These are phyloP conservation scores for Clohesyomyces aquaticus DNA, from an alignment of 495 filamentous ascomycete genomes.

Conservation along the genomic window DNA sequence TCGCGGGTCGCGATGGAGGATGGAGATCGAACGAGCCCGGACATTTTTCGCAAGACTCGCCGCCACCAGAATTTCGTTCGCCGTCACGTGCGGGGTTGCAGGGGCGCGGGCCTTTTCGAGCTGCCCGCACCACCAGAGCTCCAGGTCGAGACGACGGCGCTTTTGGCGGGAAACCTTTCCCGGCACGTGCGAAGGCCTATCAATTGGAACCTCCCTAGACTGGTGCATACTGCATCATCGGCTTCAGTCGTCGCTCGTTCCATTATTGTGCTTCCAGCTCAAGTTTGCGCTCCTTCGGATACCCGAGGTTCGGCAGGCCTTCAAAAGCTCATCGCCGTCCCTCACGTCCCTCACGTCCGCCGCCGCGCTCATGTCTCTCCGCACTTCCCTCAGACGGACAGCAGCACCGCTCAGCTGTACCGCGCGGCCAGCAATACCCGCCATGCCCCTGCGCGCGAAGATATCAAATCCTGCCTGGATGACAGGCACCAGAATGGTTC, in stretches of 20 bases:
- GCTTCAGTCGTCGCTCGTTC: no score
- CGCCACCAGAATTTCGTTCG: conserved; percentile 17
- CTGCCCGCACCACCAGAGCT: background rate
- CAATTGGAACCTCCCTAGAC: no score
- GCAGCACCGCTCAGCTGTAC: conserved; percentile 40
- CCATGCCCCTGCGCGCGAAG: conserved; percentile 89
- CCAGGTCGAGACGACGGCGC: background rate
- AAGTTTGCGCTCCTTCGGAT: conserved; percentile 9
- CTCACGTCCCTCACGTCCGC: conserved; percentile 14
- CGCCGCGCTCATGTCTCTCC: conserved; percentile 38
- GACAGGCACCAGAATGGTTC: conserved; percentile 56
- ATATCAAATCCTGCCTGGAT: conserved; percentile 64
- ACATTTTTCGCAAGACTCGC: conserved; percentile 10
- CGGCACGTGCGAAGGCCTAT: background rate
- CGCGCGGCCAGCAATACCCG: conserved; percentile 40
- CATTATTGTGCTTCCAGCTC: no score
- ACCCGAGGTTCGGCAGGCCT: conserved; percentile 39
- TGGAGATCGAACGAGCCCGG: background rate
- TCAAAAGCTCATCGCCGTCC: conserved; percentile 37
- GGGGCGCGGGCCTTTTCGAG: no score
- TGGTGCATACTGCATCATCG: no score
- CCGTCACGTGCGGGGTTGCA: background rate
- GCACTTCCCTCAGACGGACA: conserved; percentile 31
- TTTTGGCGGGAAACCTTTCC: conserved; percentile 26
- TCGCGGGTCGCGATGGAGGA: conserved; percentile 3